Evolutionary conservation across 345 rosid genomes (phyloP).

Genomic region (Raphanus sativus): DNA sequence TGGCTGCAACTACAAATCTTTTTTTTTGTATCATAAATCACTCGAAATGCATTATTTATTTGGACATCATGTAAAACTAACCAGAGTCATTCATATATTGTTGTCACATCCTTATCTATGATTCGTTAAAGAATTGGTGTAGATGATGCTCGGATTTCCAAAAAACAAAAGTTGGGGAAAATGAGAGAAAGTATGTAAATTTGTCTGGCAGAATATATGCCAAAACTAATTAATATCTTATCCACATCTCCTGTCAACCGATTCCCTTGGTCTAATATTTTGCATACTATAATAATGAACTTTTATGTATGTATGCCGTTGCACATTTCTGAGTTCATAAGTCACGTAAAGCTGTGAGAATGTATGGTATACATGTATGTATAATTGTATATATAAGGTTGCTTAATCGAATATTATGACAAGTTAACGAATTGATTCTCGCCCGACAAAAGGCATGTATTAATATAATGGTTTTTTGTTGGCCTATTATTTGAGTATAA

Average conservation of each 20-base stretch:
- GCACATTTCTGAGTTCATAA: not conserved
- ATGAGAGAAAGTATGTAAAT: conserved; percentile 26
- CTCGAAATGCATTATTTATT: not conserved
- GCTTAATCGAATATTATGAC: conserved; percentile 21
- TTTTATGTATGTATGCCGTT: not conserved
- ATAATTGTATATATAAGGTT: not conserved
- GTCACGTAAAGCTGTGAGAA: not conserved
- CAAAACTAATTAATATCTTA: conserved; percentile 38
- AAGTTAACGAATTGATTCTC: conserved; percentile 31
- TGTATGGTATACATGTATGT: not conserved
- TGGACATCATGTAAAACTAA: not conserved
- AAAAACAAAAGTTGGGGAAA: conserved; percentile 16
- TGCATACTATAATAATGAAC: not conserved
- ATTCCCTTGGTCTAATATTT: conserved; percentile 30
- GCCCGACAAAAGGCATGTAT: conserved; percentile 23
- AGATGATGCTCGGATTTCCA: conserved; percentile 28
- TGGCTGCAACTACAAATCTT: not conserved
- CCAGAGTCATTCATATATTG: not conserved
- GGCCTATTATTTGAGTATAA: conserved; percentile 13
- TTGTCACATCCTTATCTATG: conserved; percentile 33
- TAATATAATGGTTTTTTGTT: conserved; percentile 18
- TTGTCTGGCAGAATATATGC: conserved; percentile 33
- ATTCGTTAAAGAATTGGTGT: conserved; percentile 15
- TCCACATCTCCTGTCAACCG: conserved; percentile 27
- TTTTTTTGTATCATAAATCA: not conserved